These are phyloP conservation scores for Telfairia occidentalis DNA, from an alignment of 331 rosid species.

Conservation along the genomic window DNA sequence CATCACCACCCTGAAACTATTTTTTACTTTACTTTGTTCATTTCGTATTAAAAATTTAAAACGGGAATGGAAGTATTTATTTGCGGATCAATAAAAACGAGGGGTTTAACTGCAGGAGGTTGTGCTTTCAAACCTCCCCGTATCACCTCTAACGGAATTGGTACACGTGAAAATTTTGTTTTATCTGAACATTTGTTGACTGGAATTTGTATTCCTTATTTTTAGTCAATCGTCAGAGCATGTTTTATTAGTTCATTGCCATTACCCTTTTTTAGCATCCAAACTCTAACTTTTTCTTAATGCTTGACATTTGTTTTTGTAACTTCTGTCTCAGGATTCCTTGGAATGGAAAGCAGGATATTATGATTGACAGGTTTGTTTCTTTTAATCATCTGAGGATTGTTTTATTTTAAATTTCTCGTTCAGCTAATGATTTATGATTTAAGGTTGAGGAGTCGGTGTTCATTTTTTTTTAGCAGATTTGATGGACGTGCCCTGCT, in stretches of 20 bases:
- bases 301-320: neutral
- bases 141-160: neutral
- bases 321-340: constrained; percentile 65
- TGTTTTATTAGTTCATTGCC: neutral
- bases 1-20: neutral
- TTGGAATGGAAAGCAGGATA: constrained; percentile 93
- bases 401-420: neutral
- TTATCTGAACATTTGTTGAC: neutral
- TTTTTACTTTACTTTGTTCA: neutral
- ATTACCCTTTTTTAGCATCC: neutral
- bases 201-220: too few relatives aligned
- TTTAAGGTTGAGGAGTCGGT: constrained; percentile 1
- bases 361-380: constrained; percentile 71
- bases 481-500: constrained; percentile 98
- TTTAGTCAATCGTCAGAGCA: neutral
- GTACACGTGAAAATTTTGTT: neutral
- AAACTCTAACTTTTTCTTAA: neutral
- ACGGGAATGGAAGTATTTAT: neutral
- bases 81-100: neutral
- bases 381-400: neutral
- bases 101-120: neutral
- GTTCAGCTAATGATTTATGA: neutral
- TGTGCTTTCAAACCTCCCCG: neutral
- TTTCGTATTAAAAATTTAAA: neutral
- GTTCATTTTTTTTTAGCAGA: constrained; percentile 32